Base-by-base conservation (phyloP, 1,284 basidiomycete species). In the Rhodotorula sp. region DNA sequence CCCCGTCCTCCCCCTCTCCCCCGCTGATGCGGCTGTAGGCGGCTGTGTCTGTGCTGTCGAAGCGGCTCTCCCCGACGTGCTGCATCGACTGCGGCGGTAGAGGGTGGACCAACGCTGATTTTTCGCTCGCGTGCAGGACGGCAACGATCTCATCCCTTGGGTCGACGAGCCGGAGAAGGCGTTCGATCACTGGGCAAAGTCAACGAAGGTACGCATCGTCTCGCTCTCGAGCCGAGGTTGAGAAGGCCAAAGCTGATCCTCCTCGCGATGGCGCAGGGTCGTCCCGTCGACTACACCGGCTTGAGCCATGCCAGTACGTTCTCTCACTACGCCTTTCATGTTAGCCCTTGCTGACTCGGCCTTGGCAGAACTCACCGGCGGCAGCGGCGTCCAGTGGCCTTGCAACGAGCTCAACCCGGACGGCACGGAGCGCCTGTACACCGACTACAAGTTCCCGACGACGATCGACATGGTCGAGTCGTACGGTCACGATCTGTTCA, bases 401-500 rank as follows among this genome's bases (percentile, higher is more conserved):
- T 64, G 63, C 56, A 64, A 64, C 56, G 63, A 64, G 40, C 28
- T 52, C 50, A 24, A 46, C 40, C 63, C 63, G 3, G 50, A 59
- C 56, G 63, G 63, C 48, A 52, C 46, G 11, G 57, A 58, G 51
- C 56, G 63, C 15, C 63, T 64, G 26, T 64, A 64, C 63, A 59
- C 55, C 22, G 63, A 64, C 40, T 28, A 13, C 13, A 24, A 31
- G 7, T 64, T 64, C 63, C 56, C 56, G 13, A 64, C 63, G 28
- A 34, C 57, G 13, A 20, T 40, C 56, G 63, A 40, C 2, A 34
- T 24, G n/a, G 56, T 58, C 56, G 63, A 64, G n/a, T 53, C 50
- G 6, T 64, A 52, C 50, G 63, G 63, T 8, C 63, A 64, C 56
- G 63, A 64, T 50, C 56, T 64, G 50, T 64, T 59, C 63, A 64